These are phyloP conservation scores for Fusarium cyanostomum DNA, from an alignment of 2,329 filamentous ascomycete species.

Conservation along the genomic window DNA sequence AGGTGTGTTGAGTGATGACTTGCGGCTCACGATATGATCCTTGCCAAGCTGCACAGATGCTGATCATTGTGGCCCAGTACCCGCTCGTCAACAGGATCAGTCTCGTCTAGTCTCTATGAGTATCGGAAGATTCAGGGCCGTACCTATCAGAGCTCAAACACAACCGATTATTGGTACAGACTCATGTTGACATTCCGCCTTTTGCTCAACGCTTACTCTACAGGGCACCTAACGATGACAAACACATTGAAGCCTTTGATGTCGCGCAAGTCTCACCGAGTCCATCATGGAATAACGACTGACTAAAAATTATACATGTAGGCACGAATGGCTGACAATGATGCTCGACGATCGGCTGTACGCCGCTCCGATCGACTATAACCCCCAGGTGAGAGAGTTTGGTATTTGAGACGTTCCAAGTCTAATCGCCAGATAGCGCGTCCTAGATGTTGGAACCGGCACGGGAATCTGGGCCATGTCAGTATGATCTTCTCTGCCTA, in stretches of 20 bases:
- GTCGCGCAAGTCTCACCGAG: constrained; percentile 3
- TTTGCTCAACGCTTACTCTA: not conserved
- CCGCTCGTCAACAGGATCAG: constrained; percentile 17
- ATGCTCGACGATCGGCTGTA: constrained; percentile 29
- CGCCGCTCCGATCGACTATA: constrained; percentile 7
- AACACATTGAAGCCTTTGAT: constrained; percentile 29
- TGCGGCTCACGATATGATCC: accelerated
- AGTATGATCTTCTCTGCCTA: not conserved
- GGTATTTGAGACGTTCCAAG: accelerated
- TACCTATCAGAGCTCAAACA: constrained; percentile 22
- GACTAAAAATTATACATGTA: not conserved
- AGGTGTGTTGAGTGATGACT: constrained; percentile 2
- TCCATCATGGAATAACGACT: no score
- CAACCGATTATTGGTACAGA: constrained; percentile 24
- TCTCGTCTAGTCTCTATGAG: constrained; percentile 15
- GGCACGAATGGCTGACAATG: constrained; percentile 30
- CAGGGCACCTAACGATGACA: constrained; percentile 29
- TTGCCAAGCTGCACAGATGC: not conserved
- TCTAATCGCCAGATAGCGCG: constrained; percentile 2
- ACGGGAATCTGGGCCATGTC: constrained; percentile 28
- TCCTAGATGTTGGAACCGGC: constrained; percentile 17
- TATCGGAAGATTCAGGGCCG: constrained; percentile 28
- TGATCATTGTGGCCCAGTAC: not conserved
- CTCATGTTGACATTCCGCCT: accelerated
- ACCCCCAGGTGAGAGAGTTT: constrained; percentile 4